Evolutionary conservation across 2,329 filamentous ascomycete genomes (phyloP), one percentile per base, ranked within the genome.

Genomic region (Botrytis elliptica): DNA sequence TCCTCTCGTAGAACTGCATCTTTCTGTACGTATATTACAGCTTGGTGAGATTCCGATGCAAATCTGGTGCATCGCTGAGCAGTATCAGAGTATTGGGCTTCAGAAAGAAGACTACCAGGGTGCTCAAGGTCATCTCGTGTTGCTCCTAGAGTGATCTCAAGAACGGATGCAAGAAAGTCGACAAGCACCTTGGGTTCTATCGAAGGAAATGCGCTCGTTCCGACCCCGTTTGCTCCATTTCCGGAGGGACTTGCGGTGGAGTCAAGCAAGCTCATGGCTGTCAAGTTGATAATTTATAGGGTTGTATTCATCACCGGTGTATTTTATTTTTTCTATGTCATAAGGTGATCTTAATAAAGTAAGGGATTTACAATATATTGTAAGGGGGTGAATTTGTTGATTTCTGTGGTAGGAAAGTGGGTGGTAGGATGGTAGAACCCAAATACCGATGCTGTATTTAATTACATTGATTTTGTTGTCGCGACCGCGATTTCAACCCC

Each of bases 61-160:
- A 98, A 98, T 79, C 95, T 92, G 77, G 90, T 90, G 83, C 95
- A 98, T 85, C 94, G 89, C 81, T 94, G 91, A 73, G 97, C 85
- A 10, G 96, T 98, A 79, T 98, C 95, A 71, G 87, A 85, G 78
- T 93, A 88, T 78, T 88, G 89, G 73, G 86, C 84, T 79, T 90
- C 87, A 74, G 94, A 94, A 75, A 99, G 87, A 83, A 99, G 86
- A 85, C 93, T 98, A 76, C 93, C 94, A 25, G 90, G 85, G 76
- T 89, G 88, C 82, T 95, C 90, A 72, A 99, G 89, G 81, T 99
- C 95, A 76, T 89, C 86, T 81, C 90, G 90, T 73, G 89, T 89
- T 78, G 93, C 92, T 77, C 93, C 93, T 66, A 95, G 87, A 76
- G 92, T 92, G 74, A 93, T 88, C 82, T 90, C 88, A 77, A 94